Percentiles rank a stretch among this genome's conserved stretches.
phyloP scores from a whole-genome alignment of 2,329 filamentous ascomycete species.

The Aspergillus tanneri region DNA sequence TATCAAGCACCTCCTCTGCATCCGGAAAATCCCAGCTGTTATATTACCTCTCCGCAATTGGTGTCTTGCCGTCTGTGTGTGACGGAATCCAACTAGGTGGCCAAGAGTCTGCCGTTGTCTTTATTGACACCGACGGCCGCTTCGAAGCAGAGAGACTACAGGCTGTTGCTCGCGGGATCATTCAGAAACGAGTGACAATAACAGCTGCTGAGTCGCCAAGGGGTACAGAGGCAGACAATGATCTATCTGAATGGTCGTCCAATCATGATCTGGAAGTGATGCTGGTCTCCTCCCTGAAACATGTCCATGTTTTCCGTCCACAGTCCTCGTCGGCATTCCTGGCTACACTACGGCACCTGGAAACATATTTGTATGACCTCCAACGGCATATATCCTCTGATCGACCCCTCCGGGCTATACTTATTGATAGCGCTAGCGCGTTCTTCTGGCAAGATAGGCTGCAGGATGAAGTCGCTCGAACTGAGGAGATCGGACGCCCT shows the following conservation, averaged over 20 bases:
- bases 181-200: slow-evolving; percentile 21
- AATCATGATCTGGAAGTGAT: slow-evolving; percentile 24
- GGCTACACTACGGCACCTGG: slow-evolving; percentile 49
- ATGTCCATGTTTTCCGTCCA: slow-evolving; percentile 60
- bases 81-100: slow-evolving; percentile 42
- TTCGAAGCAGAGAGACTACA: slow-evolving; percentile 54
- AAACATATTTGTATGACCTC: slow-evolving; percentile 50
- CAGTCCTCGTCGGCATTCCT: slow-evolving; percentile 53
- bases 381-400: slow-evolving; percentile 47
- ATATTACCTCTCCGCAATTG: slow-evolving; percentile 54
- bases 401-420: slow-evolving; percentile 50
- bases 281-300: slow-evolving; percentile 46
- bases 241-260: background rate
- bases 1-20: slow-evolving; percentile 52
- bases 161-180: slow-evolving; percentile 28
- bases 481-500: slow-evolving; percentile 37
- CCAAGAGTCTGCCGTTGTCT: slow-evolving; percentile 51
- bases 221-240: no score
- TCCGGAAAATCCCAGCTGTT: slow-evolving; percentile 60
- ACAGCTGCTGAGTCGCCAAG: no score
- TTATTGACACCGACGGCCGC: slow-evolving; percentile 57
- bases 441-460: slow-evolving; percentile 57
- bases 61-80: slow-evolving; percentile 49
- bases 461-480: slow-evolving; percentile 44
- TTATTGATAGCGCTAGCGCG: slow-evolving; percentile 56